phyloP scores from a whole-genome alignment of 1,139 yeast genomes.

The Pichia sp. region DNA sequence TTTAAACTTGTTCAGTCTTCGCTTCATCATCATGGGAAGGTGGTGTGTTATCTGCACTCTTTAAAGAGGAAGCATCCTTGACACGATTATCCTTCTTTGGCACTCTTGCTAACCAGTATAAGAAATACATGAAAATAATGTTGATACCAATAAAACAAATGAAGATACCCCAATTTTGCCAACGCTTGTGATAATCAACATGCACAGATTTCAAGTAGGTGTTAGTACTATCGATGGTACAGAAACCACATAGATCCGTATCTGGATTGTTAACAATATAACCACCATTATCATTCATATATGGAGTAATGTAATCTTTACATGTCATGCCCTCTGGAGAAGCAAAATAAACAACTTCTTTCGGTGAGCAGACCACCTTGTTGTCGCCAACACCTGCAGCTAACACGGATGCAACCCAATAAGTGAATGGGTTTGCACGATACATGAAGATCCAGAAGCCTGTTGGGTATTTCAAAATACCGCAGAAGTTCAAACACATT shows the following conservation, averaged over 20 bases:
- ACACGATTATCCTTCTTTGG: constrained; percentile 24
- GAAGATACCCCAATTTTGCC: constrained; percentile 58
- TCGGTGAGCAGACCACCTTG: constrained; percentile 35
- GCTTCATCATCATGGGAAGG: not conserved
- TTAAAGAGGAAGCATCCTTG: constrained; percentile 20
- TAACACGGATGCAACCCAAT: constrained; percentile 42
- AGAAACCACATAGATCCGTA: constrained; percentile 38
- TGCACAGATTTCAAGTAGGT: constrained; percentile 27
- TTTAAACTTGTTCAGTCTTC: not conserved
- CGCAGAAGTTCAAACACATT: constrained; percentile 48
- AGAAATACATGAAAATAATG: constrained; percentile 29
- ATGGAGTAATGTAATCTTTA: constrained; percentile 34
- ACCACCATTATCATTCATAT: constrained; percentile 35
- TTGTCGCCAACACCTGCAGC: constrained; percentile 37
- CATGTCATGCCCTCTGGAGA: constrained; percentile 47
- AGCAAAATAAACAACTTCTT: constrained; percentile 40
- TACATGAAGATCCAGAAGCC: constrained; percentile 57
- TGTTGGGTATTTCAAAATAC: constrained; percentile 46
- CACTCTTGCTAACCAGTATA: constrained; percentile 35
- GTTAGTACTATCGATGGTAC: constrained; percentile 34
- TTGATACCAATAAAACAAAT: constrained; percentile 42
- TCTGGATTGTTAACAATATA: constrained; percentile 36
- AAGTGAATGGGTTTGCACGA: constrained; percentile 48
- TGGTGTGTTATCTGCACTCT: constrained; percentile 18
- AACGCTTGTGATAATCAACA: constrained; percentile 35